A percentile compares a stretch with the other conserved stretches of the same genome.
These are phyloP conservation scores for Taiwanofungus camphoratus DNA, from an alignment of 1,284 basidiomycete genomes.

Conservation along the genomic window DNA sequence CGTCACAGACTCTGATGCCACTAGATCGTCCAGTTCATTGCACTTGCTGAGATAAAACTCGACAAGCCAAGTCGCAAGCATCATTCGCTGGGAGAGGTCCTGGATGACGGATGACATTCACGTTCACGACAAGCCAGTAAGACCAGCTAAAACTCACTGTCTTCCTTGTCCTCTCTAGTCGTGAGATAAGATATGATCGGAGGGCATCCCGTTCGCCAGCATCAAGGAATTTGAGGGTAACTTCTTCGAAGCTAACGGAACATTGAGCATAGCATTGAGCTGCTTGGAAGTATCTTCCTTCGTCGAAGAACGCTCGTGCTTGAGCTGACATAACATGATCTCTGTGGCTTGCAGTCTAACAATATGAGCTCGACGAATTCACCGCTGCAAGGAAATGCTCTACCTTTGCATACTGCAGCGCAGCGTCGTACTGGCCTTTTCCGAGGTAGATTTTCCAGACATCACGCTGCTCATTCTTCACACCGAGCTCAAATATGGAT, in stretches of 20 bases:
- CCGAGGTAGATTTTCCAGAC: slow-evolving; percentile 92
- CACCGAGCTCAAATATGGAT: slow-evolving; percentile 85
- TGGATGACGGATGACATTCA: slow-evolving; percentile 25
- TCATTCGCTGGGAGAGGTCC: slow-evolving; percentile 93
- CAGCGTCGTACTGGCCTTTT: slow-evolving; percentile 71
- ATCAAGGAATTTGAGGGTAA: slow-evolving; percentile 88
- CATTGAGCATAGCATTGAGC: slow-evolving; percentile 91
- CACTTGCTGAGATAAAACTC: slow-evolving; percentile 97
- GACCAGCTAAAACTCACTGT: slow-evolving; percentile 42
- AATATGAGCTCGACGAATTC: not conserved
- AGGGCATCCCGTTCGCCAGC: slow-evolving; percentile 89
- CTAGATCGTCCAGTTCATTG: slow-evolving; percentile 90
- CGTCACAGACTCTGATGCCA: slow-evolving; percentile 78
- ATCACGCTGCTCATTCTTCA: slow-evolving; percentile 87
- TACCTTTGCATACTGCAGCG: slow-evolving; percentile 81
- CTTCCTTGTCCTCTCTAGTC: slow-evolving; percentile 79
- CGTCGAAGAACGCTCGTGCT: slow-evolving; percentile 79
- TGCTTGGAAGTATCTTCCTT: slow-evolving; percentile 84
- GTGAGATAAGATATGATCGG: slow-evolving; percentile 84
- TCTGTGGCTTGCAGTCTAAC: slow-evolving; percentile 76
- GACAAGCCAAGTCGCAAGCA: slow-evolving; percentile 97
- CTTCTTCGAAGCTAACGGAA: slow-evolving; percentile 88
- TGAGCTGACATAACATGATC: slow-evolving; percentile 83
- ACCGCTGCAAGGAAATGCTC: slow-evolving; percentile 9
- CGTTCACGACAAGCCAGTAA: not conserved